Evolutionary conservation across 2,329 filamentous ascomycete species (phyloP), one percentile per base, ranked within the genome.

Genomic region (Elsinoe australis): DNA sequence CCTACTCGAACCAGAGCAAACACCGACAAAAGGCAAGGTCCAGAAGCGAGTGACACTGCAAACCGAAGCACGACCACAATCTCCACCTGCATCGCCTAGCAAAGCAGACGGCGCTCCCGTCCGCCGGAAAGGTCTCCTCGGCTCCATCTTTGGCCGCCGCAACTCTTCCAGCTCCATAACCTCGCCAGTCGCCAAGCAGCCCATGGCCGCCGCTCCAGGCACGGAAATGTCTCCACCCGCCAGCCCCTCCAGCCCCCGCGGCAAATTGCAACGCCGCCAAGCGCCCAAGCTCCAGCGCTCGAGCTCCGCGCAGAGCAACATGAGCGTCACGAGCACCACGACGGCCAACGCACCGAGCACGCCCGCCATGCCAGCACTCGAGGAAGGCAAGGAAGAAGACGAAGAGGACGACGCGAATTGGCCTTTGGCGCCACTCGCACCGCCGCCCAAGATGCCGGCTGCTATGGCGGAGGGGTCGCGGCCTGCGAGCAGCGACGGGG

Each of bases 201-300:
- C 31, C n/a, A 45, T 12, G 8, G 31, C 50, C 15, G 35, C 45
- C 6, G 52, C 49, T 47, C 28, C 19, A 15, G 54, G 44, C 34
- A 51, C 54, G 9, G 47, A 49, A 6, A 49, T 50, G 26, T 49
- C 51, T 5, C 42, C 44, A 19, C 28, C 34, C 2, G 41, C 50
- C 3, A 63, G 60, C 36, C 65, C 38, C 36, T 39, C 24, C 45
- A 49, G 53, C 17, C 57, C 51, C 26, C 58, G 57, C 34, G 64
- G 64, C 1, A 73, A 70, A 53, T 58, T 76, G 8, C 72, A 75
- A 53, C 73, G 75, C 51, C 67, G 67, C 17, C 64, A 57, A 36
- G 66, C 59, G 5, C 61, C 63, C 14, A 64, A 65, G 31, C 56
- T 44, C 17, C 15, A 28, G 14, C 26, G 48, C 3, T 15, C 17